phyloP scores from a whole-genome alignment of 768 basidiomycete genomes.

The Boletus fagicola region DNA sequence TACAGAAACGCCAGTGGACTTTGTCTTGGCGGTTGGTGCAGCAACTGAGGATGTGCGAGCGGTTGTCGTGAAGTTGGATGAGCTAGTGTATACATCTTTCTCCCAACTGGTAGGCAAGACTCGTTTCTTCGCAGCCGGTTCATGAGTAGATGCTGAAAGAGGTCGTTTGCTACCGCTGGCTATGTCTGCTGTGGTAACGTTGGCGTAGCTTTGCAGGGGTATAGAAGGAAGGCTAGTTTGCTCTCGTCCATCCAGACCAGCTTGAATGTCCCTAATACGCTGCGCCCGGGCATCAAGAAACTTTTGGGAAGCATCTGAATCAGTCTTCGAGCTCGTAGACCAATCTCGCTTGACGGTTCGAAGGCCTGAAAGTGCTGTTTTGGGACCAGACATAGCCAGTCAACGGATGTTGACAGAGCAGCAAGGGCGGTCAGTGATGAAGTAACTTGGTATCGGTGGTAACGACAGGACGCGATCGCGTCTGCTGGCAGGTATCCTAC shows the following conservation, averaged over 20 bases:
- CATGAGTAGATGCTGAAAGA: slow-evolving; percentile 16
- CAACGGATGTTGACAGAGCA: too few relatives aligned
- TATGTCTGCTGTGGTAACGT: slow-evolving; percentile 16
- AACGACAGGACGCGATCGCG: not conserved
- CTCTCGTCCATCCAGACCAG: slow-evolving; percentile 47
- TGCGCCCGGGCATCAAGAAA: slow-evolving; percentile 27
- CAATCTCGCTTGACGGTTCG: slow-evolving; percentile 62
- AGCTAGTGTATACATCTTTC: slow-evolving; percentile 35
- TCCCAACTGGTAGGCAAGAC: slow-evolving; percentile 54
- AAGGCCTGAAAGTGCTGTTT: slow-evolving; percentile 54
- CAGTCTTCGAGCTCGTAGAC: slow-evolving; percentile 44
- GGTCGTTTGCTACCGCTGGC: slow-evolving; percentile 37
- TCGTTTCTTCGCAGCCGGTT: slow-evolving; percentile 49
- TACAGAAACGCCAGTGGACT: slow-evolving; percentile 3
- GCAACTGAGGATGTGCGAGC: slow-evolving; percentile 12
- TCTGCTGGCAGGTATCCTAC: too few relatives aligned
- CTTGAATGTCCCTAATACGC: slow-evolving; percentile 59
- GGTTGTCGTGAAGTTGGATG: slow-evolving; percentile 33
- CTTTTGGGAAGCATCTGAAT: slow-evolving; percentile 21
- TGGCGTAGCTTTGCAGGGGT: slow-evolving; percentile 13
- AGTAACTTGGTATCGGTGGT: not conserved
- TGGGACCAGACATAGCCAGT: slow-evolving; percentile 31
- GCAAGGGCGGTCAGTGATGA: not conserved
- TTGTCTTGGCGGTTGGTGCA: slow-evolving; percentile 10
- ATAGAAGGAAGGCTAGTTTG: slow-evolving; percentile 20